Base-by-base conservation (phyloP, 1,139 yeast genomes). In the Taphrina sp. region DNA sequence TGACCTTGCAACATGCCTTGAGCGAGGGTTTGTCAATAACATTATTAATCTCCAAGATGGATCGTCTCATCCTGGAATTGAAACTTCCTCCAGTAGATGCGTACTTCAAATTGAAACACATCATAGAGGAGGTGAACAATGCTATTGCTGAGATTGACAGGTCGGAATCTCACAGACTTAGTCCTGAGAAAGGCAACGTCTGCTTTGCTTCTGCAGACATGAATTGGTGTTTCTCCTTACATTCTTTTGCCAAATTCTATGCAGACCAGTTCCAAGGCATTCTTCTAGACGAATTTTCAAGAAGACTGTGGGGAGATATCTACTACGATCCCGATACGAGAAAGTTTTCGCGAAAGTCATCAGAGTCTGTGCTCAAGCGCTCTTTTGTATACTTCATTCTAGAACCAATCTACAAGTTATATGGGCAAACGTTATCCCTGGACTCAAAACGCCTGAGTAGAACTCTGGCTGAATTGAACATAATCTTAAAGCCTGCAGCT, bases 11-110 rank as follows among this genome's bases (percentile, higher is more conserved):
- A 37, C 76, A 77, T 58, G 77, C 81, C 0, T 59, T 84, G 4
- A 65, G 69, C 23, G 70, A 74, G 5, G 72, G 79, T 37, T 65
- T 81, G 1, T 78, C 83, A 0, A 66, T 89, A 12, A 69, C 77
- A 2, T 68, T 92, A 29, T 78, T 87, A 1, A 62, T 94, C n/a
- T 90, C 86, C 68, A 92, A 92, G 67, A 63, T 94, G 8, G 99
- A 94, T 68, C 72, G 96, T 58, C 72, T 92, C 17, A 76, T 90
- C 0, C 66, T 90, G 43, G 98, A 94, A 61, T 70, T 90, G 45
- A 76, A 80, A 60, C 70, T 92, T 8, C 88, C 96, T 0, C 87
- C 88, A 0, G 64, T 72, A 2, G 96, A 88, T 62, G 78, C 89
- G 0, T 87, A 81, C 65, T 75, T 77, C 65, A 90, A 94, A 65